Evolutionary conservation across 2,329 filamentous ascomycete genomes (phyloP).

Genomic region (Talaromyces piceae): DNA sequence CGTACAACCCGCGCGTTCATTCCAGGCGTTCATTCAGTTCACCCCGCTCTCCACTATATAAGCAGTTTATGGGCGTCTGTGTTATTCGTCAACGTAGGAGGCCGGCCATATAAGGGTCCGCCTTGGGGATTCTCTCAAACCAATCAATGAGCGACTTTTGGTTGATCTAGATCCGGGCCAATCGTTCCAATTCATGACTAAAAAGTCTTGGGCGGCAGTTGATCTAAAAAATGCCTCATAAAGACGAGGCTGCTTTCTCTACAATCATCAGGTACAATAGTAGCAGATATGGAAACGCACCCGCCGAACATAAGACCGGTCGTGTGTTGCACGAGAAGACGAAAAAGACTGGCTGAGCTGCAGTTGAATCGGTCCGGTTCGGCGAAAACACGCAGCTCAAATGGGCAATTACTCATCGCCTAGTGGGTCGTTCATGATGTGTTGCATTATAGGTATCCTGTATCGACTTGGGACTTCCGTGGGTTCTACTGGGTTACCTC

Average conservation of each 20-base stretch:
- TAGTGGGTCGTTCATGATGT: background rate
- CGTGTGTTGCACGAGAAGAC: background rate
- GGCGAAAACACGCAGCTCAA: background rate
- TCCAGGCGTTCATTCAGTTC: background rate
- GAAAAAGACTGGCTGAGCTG: background rate
- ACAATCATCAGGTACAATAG: too few species aligned
- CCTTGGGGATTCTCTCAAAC: background rate
- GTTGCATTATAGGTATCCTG: background rate
- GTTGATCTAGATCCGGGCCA: background rate
- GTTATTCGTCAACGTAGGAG: background rate
- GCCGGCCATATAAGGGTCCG: background rate
- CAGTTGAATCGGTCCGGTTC: background rate
- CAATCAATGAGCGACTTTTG: background rate
- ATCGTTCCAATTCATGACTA: background rate
- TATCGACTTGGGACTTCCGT: too few species aligned
- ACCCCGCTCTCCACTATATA: background rate
- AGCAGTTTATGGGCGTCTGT: background rate
- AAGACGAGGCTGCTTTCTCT: background rate
- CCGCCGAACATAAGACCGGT: too few species aligned
- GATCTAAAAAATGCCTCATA: constrained; percentile 1
- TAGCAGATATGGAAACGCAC: too few species aligned
- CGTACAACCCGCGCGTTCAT: background rate
- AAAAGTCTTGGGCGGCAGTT: background rate
- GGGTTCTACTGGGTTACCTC: background rate
- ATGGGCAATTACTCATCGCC: background rate